Base-by-base conservation (phyloP, 1,139 yeast genomes). In the Protomyces inouyei region DNA sequence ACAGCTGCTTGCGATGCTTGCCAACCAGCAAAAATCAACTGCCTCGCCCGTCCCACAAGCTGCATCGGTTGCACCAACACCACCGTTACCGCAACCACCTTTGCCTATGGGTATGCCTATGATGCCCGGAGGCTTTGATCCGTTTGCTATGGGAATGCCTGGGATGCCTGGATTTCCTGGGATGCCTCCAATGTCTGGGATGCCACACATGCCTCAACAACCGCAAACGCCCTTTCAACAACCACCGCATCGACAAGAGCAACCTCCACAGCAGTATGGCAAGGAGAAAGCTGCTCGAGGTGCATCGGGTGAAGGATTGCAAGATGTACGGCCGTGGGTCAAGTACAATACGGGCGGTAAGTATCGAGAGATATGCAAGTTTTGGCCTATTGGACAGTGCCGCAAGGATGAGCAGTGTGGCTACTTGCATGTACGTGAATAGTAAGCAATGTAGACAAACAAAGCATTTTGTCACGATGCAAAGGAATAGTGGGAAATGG, bases 311-410 rank as follows among this genome's bases (percentile, higher is more conserved):
- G 52, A 40, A n/a, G 51, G 48, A 9, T 25, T 37, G 28, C 32
- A 48, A 43, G 63, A 59, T 28, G 52, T 59, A n/a, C 52, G 63
- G n/a, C 63, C 63, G 8, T 59, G 63, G 63, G 63, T 59, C 18
- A 38, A 40, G 28, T 48, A 40, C 32, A 59, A 59, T 28, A 55
- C 53, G 32, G 46, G 46, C 36, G 63, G 63, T 9, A 38, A 52
- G 36, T 59, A 52, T 40, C 52, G 63, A 9, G 63, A 59, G 36
- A 45, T 51, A 12, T 59, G 63, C 35, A 46, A 51, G 36, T 59
- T 59, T 43, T 38, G 43, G 25, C 57, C 57, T 12, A 28, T 52
- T 35, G 63, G 63, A 16, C 43, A 48, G 32, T 59, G 63, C 52
- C 57, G 54, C 36, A 52, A 52, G 43, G 63, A 57, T 9, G 52